phyloP scores from a whole-genome alignment of 495 filamentous ascomycete genomes.

The Neurospora sp. region DNA sequence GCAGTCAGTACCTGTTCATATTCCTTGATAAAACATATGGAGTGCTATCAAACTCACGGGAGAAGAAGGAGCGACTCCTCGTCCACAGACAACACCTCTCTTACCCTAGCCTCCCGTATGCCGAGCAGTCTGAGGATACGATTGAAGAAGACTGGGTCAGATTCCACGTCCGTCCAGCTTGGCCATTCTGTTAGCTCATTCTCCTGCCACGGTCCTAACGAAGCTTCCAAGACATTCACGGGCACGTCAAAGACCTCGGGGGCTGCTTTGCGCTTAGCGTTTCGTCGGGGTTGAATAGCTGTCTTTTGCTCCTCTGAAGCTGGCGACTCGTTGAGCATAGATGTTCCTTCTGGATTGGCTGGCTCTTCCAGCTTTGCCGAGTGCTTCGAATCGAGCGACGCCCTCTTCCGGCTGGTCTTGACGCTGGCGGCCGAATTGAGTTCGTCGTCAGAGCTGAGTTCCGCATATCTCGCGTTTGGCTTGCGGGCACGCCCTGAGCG shows the following conservation, averaged over 20 bases:
- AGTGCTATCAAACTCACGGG: conserved; percentile 38
- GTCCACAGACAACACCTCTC: conserved; percentile 72
- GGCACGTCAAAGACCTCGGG: conserved; percentile 21
- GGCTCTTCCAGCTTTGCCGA: neutral
- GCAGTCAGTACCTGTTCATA: neutral
- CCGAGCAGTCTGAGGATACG: conserved; percentile 72
- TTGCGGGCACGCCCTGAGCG: conserved; percentile 27
- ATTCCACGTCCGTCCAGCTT: conserved; percentile 85
- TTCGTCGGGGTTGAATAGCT: conserved; percentile 12
- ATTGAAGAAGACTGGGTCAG: conserved; percentile 85
- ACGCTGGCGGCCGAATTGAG: neutral
- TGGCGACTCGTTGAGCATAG: neutral
- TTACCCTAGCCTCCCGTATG: conserved; percentile 59
- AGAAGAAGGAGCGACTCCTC: conserved; percentile 53
- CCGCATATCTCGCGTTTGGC: conserved; percentile 15
- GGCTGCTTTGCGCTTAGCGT: conserved; percentile 30
- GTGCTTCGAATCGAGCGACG: neutral
- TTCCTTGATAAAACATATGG: neutral
- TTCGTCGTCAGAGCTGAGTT: conserved; percentile 9
- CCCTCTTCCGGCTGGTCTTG: neutral
- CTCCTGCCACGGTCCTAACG: conserved; percentile 25
- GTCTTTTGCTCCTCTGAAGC: neutral
- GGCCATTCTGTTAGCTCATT: conserved; percentile 37
- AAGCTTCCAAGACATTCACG: conserved; percentile 24
- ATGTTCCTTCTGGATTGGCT: neutral